Conservation (phyloP, 352 stramenopile species). For the Ophiocytium majus region DNA sequence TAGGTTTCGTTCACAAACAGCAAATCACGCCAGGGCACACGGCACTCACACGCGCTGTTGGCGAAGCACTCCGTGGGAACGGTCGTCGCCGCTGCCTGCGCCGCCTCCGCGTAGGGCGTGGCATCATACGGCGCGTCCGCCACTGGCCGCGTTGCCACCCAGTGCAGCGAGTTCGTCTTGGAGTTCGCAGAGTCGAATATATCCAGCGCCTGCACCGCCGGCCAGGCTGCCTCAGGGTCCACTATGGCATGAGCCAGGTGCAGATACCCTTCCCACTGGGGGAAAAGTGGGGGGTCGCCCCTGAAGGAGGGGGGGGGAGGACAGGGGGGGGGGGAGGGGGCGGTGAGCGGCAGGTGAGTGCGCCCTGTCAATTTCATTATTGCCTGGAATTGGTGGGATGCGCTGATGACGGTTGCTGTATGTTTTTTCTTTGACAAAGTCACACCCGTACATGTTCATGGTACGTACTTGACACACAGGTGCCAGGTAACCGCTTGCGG, state of each 20-base stretch:
- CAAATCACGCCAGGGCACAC: neutral
- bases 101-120: neutral
- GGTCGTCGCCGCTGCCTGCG: neutral
- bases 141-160: slow-evolving; percentile 69
- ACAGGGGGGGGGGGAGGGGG: too few species aligned
- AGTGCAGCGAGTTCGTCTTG: slow-evolving; percentile 79
- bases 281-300: neutral
- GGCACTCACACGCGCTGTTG: slow-evolving; percentile 13
- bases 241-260: slow-evolving; percentile 77
- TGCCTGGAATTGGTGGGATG: too few species aligned
- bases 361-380: too few species aligned
- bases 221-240: slow-evolving; percentile 68
- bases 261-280: slow-evolving; percentile 72
- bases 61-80: neutral
- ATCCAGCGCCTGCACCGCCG: slow-evolving; percentile 63
- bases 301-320: neutral
- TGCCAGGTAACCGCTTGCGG: too few species aligned
- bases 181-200: slow-evolving; percentile 77
- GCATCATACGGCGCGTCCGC: neutral
- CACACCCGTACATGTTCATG: too few species aligned
- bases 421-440: too few species aligned
- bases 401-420: too few species aligned
- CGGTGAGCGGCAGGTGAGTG: neutral
- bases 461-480: too few species aligned
- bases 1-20: neutral